phyloP scores from a whole-genome alignment of 1,284 basidiomycete species.

The Chalciporus sp. region DNA sequence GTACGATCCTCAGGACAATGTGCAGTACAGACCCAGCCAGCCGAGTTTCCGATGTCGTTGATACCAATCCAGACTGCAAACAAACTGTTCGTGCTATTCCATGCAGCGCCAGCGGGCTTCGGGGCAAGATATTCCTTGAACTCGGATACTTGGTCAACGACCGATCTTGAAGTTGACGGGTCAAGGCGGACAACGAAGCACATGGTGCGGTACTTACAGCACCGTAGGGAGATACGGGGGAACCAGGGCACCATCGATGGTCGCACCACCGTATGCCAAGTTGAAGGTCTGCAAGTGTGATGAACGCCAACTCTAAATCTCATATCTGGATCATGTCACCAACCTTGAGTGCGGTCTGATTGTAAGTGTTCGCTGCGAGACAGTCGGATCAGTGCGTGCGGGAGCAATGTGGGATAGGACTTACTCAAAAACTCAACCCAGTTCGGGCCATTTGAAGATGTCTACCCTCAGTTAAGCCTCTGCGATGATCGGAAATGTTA shows the following conservation, averaged over 20 bases:
- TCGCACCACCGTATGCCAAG: constrained; percentile 62
- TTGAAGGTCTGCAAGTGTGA: constrained; percentile 49
- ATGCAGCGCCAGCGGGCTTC: constrained; percentile 52
- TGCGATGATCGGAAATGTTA: background rate
- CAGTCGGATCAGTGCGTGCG: background rate
- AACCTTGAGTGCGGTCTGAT: constrained; percentile 57
- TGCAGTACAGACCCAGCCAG: constrained; percentile 45
- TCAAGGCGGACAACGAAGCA: background rate
- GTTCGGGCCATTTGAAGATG: constrained; percentile 65
- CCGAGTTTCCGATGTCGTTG: constrained; percentile 61
- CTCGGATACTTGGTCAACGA: constrained; percentile 63
- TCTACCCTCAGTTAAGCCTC: constrained; percentile 34
- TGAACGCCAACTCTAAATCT: background rate
- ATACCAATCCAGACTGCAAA: constrained; percentile 71
- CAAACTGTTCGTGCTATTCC: constrained; percentile 56
- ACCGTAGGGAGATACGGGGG: constrained; percentile 58
- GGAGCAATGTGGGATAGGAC: background rate
- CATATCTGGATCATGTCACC: background rate
- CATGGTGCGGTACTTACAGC: constrained; percentile 38
- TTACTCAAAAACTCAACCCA: constrained; percentile 61
- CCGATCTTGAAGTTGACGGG: constrained; percentile 42
- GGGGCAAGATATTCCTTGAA: constrained; percentile 55
- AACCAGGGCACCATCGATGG: constrained; percentile 61
- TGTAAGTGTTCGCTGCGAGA: constrained; percentile 46
- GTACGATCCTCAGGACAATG: background rate